Conservation (phyloP, 1,284 basidiomycete genomes). For the Melampsora americana region DNA sequence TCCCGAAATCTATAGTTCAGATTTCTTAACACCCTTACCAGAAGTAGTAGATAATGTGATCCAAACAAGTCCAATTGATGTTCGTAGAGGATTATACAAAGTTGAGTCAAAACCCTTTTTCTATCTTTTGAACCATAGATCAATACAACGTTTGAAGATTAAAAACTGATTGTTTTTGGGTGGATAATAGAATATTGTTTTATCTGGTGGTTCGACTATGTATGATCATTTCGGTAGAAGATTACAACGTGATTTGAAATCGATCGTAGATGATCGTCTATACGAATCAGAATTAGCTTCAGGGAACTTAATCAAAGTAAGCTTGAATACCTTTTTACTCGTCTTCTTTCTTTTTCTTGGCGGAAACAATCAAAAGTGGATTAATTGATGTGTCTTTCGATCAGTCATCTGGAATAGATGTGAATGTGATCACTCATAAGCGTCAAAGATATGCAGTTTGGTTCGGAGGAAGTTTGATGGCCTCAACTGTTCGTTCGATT, state of each 20-base stretch:
- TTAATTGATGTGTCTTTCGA: conserved; percentile 3
- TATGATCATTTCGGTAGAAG: conserved; percentile 96
- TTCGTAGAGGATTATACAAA: conserved; percentile 89
- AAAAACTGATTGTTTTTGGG: no score
- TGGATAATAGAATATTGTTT: conserved; percentile 73
- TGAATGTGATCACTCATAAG: conserved; percentile 97
- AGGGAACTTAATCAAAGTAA: conserved; percentile 72
- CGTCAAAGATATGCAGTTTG: conserved; percentile 97
- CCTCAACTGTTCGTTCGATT: conserved; percentile 68
- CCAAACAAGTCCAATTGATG: conserved; percentile 91
- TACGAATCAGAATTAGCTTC: conserved; percentile 72
- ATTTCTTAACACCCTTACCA: conserved; percentile 94
- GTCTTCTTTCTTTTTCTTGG: conserved; percentile 12
- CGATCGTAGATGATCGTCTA: conserved; percentile 85
- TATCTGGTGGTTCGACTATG: conserved; percentile 95
- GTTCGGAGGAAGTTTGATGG: conserved; percentile 93
- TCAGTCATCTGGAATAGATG: conserved; percentile 45
- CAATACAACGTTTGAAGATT: no score
- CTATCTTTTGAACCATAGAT: background rate
- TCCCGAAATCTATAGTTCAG: conserved; percentile 95
- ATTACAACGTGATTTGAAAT: conserved; percentile 89
- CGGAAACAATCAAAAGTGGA: background rate
- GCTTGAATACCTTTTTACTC: conserved; percentile 46
- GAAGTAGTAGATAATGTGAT: conserved; percentile 96
- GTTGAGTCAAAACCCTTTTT: conserved; percentile 54